Evolutionary conservation across 1,139 yeast genomes (phyloP).

Genomic region (Candida glucosophila): DNA sequence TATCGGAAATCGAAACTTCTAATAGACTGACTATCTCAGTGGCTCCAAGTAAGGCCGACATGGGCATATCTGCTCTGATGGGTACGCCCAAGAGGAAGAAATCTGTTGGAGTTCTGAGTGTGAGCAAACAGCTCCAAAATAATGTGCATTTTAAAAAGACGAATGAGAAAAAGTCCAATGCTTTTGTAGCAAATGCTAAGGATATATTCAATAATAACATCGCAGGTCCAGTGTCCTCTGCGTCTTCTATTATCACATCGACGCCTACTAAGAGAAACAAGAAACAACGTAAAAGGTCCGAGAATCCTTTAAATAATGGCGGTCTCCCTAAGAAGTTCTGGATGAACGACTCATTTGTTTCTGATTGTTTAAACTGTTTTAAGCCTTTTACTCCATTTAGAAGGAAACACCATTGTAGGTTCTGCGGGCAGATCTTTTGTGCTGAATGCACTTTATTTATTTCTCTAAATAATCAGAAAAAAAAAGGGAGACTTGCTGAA

Average conservation of each 20-base stretch:
- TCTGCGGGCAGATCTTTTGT: slow-evolving; percentile 95
- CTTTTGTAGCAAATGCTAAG: slow-evolving; percentile 33
- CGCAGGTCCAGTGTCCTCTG: slow-evolving; percentile 18
- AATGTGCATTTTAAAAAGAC: slow-evolving; percentile 19
- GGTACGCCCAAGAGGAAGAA: no score
- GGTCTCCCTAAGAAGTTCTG: slow-evolving; percentile 65
- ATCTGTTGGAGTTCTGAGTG: slow-evolving; percentile 1
- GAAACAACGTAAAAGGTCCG: slow-evolving; percentile 29
- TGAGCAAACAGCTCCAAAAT: slow-evolving; percentile 1
- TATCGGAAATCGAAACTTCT: slow-evolving; percentile 17
- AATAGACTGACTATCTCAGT: slow-evolving; percentile 9
- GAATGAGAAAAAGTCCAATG: slow-evolving; percentile 18
- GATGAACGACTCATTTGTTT: slow-evolving; percentile 87
- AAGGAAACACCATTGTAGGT: slow-evolving; percentile 88
- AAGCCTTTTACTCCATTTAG: slow-evolving; percentile 69
- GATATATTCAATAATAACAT: slow-evolving; percentile 25
- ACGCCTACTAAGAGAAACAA: slow-evolving; percentile 10
- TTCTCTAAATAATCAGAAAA: slow-evolving; percentile 47
- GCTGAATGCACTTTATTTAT: slow-evolving; percentile 75
- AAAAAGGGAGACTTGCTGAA: slow-evolving; percentile 21
- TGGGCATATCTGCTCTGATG: neutral
- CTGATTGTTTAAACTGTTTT: slow-evolving; percentile 73
- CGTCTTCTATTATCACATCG: slow-evolving; percentile 23
- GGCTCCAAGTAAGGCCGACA: slow-evolving; percentile 9
- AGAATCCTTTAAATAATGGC: slow-evolving; percentile 40